Evolutionary conservation across 202 grass and related monocot genomes (phyloP), one percentile per base, ranked within the genome.

Genomic region (Carex arenaria): DNA sequence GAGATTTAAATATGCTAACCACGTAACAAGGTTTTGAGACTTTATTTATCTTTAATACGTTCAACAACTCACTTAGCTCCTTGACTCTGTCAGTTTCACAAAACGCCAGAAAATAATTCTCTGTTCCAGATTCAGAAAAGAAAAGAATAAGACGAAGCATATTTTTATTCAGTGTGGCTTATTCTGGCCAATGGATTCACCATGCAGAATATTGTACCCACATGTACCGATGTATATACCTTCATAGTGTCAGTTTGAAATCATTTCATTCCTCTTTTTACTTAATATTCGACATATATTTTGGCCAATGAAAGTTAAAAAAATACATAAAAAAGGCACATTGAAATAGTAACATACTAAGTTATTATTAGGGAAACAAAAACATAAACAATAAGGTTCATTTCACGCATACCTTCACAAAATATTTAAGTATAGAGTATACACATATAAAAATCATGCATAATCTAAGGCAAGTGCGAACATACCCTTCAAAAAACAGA

Each of bases 41-140:
- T 84, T 89, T 93, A 20, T 65, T 85, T 45, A 88, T 83, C 62
- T 91, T 87, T 89, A 94, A 18, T 70, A 87, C 82, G 65, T 94
- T 89, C 63, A 98, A 87, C 17, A 94, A 87, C 40, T 54, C n/a
- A 26, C 84, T 70, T 13, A 98, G 61, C 71, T 97, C 90, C 85
- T 80, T 59, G 72, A 87, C 92, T 86, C 90, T 89, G 71, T 86
- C 80, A 5, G 90, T 93, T 84, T 92, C 86, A 93, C 90, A 93
- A 90, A 97, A 94, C 70, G 95, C 95, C 87, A 97, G 20, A 23
- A 62, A 62, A 62, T 3, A 56, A 23, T 77, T 77, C 73, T 77
- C 73, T 77, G 73, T 77, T 76, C 26, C 22, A 76, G 72, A 76
- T 56, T 34, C 52, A 77, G 3, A 34, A 76, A 76, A 31, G 22